These are phyloP conservation scores for Coelastrella sp. DNA, from an alignment of 139 green algal genomes.

Conservation along the genomic window DNA sequence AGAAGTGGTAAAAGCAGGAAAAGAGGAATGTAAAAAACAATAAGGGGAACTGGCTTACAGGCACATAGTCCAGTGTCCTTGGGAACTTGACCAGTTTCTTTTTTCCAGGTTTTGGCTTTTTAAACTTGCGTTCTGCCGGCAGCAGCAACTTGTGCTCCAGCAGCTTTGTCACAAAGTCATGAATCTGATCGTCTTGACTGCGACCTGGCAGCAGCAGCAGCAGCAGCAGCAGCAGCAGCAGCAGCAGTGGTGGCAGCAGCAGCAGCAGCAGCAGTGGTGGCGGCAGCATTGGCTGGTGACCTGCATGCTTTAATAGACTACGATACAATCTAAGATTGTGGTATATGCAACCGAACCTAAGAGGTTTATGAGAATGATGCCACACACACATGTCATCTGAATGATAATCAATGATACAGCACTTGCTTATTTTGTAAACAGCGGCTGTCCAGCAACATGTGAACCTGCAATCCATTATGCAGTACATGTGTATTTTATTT, in stretches of 20 bases:
- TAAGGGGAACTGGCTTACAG: background rate
- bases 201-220: slow-evolving; percentile 29
- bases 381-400: too few species aligned
- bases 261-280: slow-evolving; percentile 15
- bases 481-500: too few species aligned
- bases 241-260: slow-evolving; percentile 4
- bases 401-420: too few species aligned
- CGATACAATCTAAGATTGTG: background rate
- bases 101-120: slow-evolving; percentile 79
- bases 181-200: slow-evolving; percentile 49
- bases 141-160: slow-evolving; percentile 58
- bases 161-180: slow-evolving; percentile 55
- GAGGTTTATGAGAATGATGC: too few species aligned
- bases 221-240: background rate
- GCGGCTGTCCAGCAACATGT: too few species aligned
- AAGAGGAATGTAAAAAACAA: background rate
- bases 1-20: background rate
- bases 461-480: too few species aligned
- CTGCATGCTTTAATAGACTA: background rate
- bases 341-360: background rate
- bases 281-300: background rate
- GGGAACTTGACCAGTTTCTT: slow-evolving; percentile 79
- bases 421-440: too few species aligned
- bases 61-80: slow-evolving; percentile 59
- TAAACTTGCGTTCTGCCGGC: slow-evolving; percentile 68